Conservation (phyloP, 2,329 filamentous ascomycete genomes). For the Coniella vitis region DNA sequence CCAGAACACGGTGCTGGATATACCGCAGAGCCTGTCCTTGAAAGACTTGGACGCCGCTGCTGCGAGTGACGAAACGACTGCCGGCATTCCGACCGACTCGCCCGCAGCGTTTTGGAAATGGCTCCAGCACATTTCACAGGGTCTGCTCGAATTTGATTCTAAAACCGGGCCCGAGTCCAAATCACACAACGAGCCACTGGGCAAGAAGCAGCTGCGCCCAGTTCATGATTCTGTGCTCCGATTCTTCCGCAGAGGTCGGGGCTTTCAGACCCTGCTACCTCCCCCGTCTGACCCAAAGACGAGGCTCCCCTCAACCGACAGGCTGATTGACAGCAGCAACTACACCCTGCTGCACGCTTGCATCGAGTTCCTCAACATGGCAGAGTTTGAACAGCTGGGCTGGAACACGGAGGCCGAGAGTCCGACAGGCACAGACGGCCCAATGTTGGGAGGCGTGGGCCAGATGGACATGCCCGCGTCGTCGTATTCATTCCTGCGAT, state of each 20-base stretch:
- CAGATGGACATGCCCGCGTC: slow-evolving; percentile 25
- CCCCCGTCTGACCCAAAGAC: background rate
- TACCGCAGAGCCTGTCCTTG: slow-evolving; percentile 21
- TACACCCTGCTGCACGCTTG: slow-evolving; percentile 26
- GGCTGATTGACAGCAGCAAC: slow-evolving; percentile 24
- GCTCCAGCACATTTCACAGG: slow-evolving; percentile 7
- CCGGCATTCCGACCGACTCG: background rate
- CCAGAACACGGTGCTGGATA: slow-evolving; percentile 20
- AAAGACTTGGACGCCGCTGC: slow-evolving; percentile 19
- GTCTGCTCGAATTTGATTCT: slow-evolving; percentile 7
- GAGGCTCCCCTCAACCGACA: slow-evolving; percentile 7
- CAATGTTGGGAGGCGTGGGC: slow-evolving; percentile 12
- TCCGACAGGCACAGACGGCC: background rate
- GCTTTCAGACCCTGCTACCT: slow-evolving; percentile 23
- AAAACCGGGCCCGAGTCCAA: background rate
- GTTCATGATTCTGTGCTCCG: slow-evolving; percentile 26
- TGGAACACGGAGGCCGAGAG: slow-evolving; percentile 8
- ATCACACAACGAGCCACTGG: slow-evolving; percentile 18
- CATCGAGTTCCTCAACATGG: slow-evolving; percentile 27
- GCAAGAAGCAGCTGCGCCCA: slow-evolving; percentile 25
- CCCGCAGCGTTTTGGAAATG: slow-evolving; percentile 10
- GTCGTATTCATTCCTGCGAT: slow-evolving; percentile 27
- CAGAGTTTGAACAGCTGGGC: slow-evolving; percentile 26
- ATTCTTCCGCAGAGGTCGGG: slow-evolving; percentile 28
- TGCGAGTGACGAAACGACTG: slow-evolving; percentile 8